These are phyloP conservation scores for Salicornia ramosissima DNA, from an alignment of 148 eudicot species.

Conservation along the genomic window DNA sequence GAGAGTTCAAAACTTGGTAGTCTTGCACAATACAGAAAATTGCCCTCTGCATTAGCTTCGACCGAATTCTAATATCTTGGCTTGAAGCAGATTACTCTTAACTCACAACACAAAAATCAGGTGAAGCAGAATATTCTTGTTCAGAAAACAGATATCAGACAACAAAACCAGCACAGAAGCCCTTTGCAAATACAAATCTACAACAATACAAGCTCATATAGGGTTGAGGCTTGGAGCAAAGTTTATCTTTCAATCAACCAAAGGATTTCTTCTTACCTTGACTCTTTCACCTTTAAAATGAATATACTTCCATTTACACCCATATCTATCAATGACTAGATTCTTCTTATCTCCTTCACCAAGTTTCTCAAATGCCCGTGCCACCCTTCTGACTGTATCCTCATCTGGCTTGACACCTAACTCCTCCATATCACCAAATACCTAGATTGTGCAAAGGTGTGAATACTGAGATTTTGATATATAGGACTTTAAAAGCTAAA, in stretches of 20 bases:
- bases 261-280: constrained; percentile 37
- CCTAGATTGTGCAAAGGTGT: constrained; percentile 35
- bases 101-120: background rate
- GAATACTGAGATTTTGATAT: constrained; percentile 7
- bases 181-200: background rate
- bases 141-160: background rate
- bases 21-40: too few relatives aligned
- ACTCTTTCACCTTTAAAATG: constrained; percentile 78
- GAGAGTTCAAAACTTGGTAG: too few relatives aligned
- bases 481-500: background rate
- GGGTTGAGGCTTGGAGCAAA: background rate
- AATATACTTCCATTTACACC: constrained; percentile 68
- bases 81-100: too few relatives aligned
- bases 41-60: too few relatives aligned
- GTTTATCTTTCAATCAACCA: background rate
- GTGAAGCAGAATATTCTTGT: background rate
- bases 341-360: constrained; percentile 61
- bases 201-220: background rate
- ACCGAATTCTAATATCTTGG: too few relatives aligned
- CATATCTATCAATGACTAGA: constrained; percentile 47
- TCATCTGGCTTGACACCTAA: constrained; percentile 84
- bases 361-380: constrained; percentile 53
- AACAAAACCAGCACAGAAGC: background rate
- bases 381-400: constrained; percentile 73
- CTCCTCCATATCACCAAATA: constrained; percentile 96